A percentile compares a stretch with the other conserved stretches of the same genome.
Evolutionary conservation across 495 filamentous ascomycete species (phyloP).

Genomic region (Platismatia glauca): DNA sequence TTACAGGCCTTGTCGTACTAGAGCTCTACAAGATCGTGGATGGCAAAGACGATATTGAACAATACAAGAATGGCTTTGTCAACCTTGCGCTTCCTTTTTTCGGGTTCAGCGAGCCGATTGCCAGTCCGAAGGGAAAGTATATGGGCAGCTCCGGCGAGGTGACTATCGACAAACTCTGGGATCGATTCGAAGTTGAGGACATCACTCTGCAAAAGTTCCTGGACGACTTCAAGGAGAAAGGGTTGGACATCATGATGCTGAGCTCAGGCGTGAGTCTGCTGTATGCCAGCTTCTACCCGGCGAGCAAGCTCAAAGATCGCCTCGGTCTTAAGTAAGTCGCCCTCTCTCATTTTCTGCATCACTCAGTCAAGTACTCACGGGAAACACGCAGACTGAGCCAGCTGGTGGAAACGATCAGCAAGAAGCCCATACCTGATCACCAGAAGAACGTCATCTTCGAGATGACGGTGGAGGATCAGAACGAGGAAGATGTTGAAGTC

Average conservation of each 20-base stretch:
- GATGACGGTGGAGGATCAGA: conserved; percentile 82
- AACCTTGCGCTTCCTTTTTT: conserved; percentile 97
- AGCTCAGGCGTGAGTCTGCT: conserved; percentile 92
- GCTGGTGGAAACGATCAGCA: conserved; percentile 79
- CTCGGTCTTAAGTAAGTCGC: conserved; percentile 54
- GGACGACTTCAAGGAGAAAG: conserved; percentile 66
- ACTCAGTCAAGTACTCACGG: conserved; percentile 12
- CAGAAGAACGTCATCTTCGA: conserved; percentile 96
- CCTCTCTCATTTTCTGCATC: not conserved
- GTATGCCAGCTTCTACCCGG: conserved; percentile 94
- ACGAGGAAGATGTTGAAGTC: conserved; percentile 91
- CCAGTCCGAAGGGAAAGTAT: conserved; percentile 86
- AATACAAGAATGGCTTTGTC: conserved; percentile 98
- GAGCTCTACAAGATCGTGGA: conserved; percentile 97
- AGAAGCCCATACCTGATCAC: conserved; percentile 82
- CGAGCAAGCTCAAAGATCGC: conserved; percentile 78
- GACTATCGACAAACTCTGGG: conserved; percentile 91
- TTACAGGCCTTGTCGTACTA: conserved; percentile 84
- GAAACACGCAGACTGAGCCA: conserved; percentile 59
- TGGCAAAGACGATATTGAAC: conserved; percentile 87
- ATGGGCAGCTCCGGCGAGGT: conserved; percentile 63
- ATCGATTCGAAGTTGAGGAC: conserved; percentile 87
- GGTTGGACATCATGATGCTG: conserved; percentile 81
- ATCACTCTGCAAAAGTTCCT: conserved; percentile 78
- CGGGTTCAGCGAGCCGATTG: conserved; percentile 93